Base-by-base conservation (phyloP, 2,329 filamentous ascomycete genomes). In the Scortechinia acanthostroma region DNA sequence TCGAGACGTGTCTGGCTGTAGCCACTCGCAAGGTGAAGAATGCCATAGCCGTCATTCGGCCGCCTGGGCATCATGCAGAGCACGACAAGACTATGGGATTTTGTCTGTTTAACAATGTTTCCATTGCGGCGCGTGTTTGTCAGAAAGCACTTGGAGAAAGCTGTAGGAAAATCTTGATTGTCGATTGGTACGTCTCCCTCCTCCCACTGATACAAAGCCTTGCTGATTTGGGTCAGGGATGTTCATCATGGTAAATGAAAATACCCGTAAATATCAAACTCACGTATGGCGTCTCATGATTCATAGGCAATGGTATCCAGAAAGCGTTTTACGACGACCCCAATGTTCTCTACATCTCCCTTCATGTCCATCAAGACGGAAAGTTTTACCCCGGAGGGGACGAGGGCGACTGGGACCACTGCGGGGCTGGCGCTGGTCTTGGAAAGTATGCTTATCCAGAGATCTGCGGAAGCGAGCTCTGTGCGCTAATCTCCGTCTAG, bases 51-150 rank as follows among this genome's bases (percentile, higher is more conserved):
- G 77, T 86, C 6, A 82, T 86, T 49, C 70, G 81, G 21, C 81
- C 81, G 4, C 81, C 81, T 2, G 82, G 81, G 3, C 81, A 86
- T 55, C 81, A 86, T 59, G 81, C 81, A 1, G 82, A 86, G 52
- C 70, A 73, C 42, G 64, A 77, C 49, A 68, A 72, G 46, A 72
- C 81, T 1, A 82, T 81, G 63, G 81, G 81, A 0, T 86, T 86
- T 53, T 86, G 81, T 57, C 68, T 85, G 42, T 85, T 84, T 59
- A 83, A 86, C 58, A 86, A 86, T 54, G 81, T 84, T 17, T 78
- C 74, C 45, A 75, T 86, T 48, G 81, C 81, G 10, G 72, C 79
- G 3, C 73, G 73, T 45, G 78, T 77, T 3, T 83, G 80, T 50
- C 80, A 83, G 52, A 61, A 66, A 19, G 67, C 74, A 33, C 77